Conservation (phyloP, 768 basidiomycete species). For the Lactarius indigo region DNA sequence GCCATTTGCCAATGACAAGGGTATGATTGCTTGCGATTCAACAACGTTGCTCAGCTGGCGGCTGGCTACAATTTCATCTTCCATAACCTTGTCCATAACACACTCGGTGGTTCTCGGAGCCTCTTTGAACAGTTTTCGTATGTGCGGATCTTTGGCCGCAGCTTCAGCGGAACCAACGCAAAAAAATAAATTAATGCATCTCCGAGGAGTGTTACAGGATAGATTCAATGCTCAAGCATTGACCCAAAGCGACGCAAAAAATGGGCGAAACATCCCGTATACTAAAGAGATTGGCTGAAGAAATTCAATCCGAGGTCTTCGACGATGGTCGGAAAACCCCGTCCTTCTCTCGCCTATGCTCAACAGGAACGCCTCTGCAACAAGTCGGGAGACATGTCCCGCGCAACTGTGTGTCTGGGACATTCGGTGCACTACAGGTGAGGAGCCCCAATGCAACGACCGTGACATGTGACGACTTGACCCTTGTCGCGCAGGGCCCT, state of each 20-base stretch:
- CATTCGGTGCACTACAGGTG: background rate
- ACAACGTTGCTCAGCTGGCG: too few species aligned
- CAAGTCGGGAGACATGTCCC: background rate
- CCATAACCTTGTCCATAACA: too few species aligned
- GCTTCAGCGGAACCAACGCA: background rate
- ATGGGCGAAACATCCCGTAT: too few species aligned
- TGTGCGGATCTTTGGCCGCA: background rate
- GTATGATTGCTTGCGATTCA: too few species aligned
- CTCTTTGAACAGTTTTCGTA: background rate
- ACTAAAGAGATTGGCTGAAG: too few species aligned
- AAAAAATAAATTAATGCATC: background rate
- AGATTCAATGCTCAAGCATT: too few species aligned
- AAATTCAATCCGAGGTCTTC: background rate
- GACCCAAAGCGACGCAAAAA: too few species aligned
- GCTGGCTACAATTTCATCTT: too few species aligned
- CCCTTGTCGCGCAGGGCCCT: background rate
- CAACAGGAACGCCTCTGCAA: background rate
- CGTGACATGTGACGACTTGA: background rate
- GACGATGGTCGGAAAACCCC: background rate
- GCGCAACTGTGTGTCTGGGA: background rate
- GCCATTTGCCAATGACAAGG: too few species aligned
- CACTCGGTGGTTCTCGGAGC: background rate
- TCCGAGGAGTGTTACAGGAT: too few species aligned
- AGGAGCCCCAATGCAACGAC: background rate
- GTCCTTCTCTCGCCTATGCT: background rate